Percentiles rank a stretch among this genome's conserved stretches.
phyloP scores from a whole-genome alignment of 768 basidiomycete species.

The Bullera alba region DNA sequence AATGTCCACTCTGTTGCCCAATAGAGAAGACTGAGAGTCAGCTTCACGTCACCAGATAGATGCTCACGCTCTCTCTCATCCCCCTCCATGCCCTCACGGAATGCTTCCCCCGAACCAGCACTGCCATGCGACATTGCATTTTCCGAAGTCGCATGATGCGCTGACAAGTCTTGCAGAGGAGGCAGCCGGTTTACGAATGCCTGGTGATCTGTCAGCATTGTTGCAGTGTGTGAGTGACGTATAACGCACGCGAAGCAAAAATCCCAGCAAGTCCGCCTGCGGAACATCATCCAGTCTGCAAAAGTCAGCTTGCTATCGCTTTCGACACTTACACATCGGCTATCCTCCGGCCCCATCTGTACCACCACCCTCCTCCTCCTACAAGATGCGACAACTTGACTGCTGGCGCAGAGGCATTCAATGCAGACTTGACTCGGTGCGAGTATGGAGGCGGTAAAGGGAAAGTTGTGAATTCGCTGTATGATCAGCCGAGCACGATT shows the following conservation, averaged over 20 bases:
- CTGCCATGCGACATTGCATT: slow-evolving; percentile 65
- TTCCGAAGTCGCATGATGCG: slow-evolving; percentile 49
- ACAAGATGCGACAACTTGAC: slow-evolving; percentile 76
- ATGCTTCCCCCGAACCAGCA: slow-evolving; percentile 68
- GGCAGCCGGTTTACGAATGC: slow-evolving; percentile 41
- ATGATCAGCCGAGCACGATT: slow-evolving; percentile 4
- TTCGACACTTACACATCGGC: slow-evolving; percentile 63
- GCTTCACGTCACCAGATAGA: neutral
- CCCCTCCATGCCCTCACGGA: slow-evolving; percentile 85
- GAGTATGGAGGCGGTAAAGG: slow-evolving; percentile 73
- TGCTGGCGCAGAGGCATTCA: slow-evolving; percentile 79
- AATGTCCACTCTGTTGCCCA: slow-evolving; percentile 72
- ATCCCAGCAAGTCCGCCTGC: slow-evolving; percentile 62
- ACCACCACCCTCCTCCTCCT: slow-evolving; percentile 84
- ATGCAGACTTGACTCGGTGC: slow-evolving; percentile 69
- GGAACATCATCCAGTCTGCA: slow-evolving; percentile 68
- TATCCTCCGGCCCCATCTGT: slow-evolving; percentile 79
- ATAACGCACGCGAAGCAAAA: slow-evolving; percentile 59
- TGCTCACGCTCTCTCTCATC: slow-evolving; percentile 84
- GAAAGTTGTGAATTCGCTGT: slow-evolving; percentile 82
- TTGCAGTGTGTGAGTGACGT: neutral
- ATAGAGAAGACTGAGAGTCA: slow-evolving; percentile 64
- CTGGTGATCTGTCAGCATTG: slow-evolving; percentile 8
- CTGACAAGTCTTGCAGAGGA: slow-evolving; percentile 39
- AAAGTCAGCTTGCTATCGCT: neutral